phyloP scores from a whole-genome alignment of 495 filamentous ascomycete species.

The Penicillium argentinense region DNA sequence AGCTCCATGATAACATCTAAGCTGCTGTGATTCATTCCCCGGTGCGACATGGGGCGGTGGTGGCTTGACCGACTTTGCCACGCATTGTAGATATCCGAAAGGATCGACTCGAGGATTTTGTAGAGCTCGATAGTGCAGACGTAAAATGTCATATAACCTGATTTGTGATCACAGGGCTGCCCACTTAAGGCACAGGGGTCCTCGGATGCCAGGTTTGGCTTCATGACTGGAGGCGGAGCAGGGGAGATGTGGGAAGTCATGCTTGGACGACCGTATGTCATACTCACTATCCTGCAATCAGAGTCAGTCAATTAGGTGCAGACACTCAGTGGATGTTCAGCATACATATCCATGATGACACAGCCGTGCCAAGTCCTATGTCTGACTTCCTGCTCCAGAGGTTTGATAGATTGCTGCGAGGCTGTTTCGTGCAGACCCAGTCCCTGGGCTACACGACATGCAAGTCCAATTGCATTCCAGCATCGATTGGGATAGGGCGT shows the following conservation, averaged over 20 bases:
- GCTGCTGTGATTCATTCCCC: conserved; percentile 21
- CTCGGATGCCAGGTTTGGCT: conserved; percentile 5
- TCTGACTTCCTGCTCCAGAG: conserved; percentile 42
- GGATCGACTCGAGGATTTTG: conserved; percentile 41
- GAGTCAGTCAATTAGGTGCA: too few relatives aligned
- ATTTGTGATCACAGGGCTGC: conserved; percentile 22
- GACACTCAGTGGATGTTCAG: too few relatives aligned
- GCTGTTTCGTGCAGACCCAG: conserved; percentile 46
- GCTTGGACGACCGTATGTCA: conserved; percentile 49
- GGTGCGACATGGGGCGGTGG: conserved; percentile 7
- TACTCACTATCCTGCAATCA: conserved; percentile 41
- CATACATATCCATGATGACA: conserved; percentile 48
- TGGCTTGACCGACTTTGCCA: conserved; percentile 27
- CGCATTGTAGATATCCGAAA: conserved; percentile 44
- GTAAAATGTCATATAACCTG: conserved; percentile 37
- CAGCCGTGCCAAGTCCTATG: conserved; percentile 50
- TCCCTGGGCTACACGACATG: conserved; percentile 47
- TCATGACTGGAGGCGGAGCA: conserved; percentile 32
- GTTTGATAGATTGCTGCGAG: conserved; percentile 18
- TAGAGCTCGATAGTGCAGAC: conserved; percentile 42
- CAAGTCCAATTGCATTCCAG: conserved; percentile 49
- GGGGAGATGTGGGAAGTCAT: conserved; percentile 40
- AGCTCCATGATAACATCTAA: conserved; percentile 42
- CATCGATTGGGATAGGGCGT: conserved; percentile 46
- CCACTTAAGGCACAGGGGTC: conserved; percentile 25